phyloP scores from a whole-genome alignment of 306 rosid species.

The Pyrus communis region DNA sequence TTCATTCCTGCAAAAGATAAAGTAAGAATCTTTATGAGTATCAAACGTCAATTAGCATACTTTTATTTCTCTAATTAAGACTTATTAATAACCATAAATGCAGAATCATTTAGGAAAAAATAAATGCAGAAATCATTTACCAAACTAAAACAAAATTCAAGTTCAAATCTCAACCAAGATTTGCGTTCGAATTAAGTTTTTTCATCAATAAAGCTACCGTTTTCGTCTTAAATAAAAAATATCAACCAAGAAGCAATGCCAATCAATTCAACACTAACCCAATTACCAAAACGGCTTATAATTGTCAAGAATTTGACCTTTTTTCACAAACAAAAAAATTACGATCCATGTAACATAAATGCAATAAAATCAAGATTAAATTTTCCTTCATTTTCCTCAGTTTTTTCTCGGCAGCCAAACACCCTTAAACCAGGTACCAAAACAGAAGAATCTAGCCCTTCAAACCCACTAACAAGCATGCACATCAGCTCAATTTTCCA shows the following conservation, averaged over 20 bases:
- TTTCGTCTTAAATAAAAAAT: background rate
- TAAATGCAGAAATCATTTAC: conserved; percentile 10
- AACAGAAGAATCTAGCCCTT: conserved; percentile 16
- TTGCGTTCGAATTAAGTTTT: too few relatives aligned
- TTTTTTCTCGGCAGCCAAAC: conserved; percentile 15
- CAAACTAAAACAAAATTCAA: background rate
- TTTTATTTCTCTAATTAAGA: background rate
- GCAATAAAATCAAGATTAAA: conserved; percentile 2
- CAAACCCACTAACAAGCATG: conserved; percentile 6
- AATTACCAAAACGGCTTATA: background rate
- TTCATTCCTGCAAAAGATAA: conserved; percentile 44
- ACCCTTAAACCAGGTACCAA: background rate
- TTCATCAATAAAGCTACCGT: too few relatives aligned
- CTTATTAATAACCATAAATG: background rate
- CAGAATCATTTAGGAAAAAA: background rate
- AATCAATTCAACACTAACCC: conserved; percentile 8
- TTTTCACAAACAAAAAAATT: background rate
- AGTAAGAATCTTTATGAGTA: background rate
- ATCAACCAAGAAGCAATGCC: conserved; percentile 10
- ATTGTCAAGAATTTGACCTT: conserved; percentile 1
- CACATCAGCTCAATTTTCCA: conserved; percentile 25
- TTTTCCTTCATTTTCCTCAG: background rate
- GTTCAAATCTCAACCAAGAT: conserved; percentile 12
- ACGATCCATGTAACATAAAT: conserved; percentile 3
- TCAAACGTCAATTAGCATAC: conserved; percentile 13